A percentile compares a stretch with the other conserved stretches of the same genome.
Conservation (phyloP, 2,329 filamentous ascomycete species). For the Fusarium drepaniforme region DNA sequence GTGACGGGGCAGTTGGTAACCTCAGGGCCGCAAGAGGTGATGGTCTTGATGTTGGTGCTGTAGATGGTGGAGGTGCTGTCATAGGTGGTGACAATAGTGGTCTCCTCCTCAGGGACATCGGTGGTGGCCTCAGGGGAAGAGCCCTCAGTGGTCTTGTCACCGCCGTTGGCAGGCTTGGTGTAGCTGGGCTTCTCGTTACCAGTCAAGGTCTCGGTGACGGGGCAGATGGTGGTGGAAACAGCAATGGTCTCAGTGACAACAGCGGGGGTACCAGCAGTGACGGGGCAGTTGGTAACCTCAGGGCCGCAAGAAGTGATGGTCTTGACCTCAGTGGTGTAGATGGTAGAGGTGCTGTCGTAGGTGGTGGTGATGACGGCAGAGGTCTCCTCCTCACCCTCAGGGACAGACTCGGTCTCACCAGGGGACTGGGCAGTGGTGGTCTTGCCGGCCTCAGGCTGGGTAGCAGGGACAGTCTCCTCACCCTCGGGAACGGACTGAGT, state of each 20-base stretch:
- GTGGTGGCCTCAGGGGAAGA: constrained; percentile 13
- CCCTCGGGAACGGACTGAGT: constrained; percentile 41
- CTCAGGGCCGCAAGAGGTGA: constrained; percentile 53
- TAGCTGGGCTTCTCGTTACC: neutral
- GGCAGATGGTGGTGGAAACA: constrained; percentile 28
- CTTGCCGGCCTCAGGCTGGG: constrained; percentile 21
- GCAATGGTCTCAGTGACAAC: constrained; percentile 36
- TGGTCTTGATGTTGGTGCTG: constrained; percentile 45
- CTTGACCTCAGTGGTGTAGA: constrained; percentile 48
- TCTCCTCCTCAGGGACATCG: constrained; percentile 28
- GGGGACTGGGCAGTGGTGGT: constrained; percentile 27
- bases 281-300: constrained; percentile 60
- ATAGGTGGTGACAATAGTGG: constrained; percentile 48
- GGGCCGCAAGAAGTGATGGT: constrained; percentile 52
- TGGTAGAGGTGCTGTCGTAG: constrained; percentile 44
- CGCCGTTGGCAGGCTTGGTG: constrained; percentile 13
- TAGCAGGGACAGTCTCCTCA: constrained; percentile 13
- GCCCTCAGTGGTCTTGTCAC: constrained; percentile 28
- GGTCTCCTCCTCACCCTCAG: constrained; percentile 15
- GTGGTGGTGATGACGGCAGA: constrained; percentile 45
- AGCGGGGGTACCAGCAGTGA: constrained; percentile 39
- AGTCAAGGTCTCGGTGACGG: neutral
- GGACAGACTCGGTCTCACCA: constrained; percentile 43
- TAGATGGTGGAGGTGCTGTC: constrained; percentile 45
- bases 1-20: constrained; percentile 62